These are phyloP conservation scores for Earliella scabrosa DNA, from an alignment of 1,284 basidiomycete genomes.

Conservation along the genomic window DNA sequence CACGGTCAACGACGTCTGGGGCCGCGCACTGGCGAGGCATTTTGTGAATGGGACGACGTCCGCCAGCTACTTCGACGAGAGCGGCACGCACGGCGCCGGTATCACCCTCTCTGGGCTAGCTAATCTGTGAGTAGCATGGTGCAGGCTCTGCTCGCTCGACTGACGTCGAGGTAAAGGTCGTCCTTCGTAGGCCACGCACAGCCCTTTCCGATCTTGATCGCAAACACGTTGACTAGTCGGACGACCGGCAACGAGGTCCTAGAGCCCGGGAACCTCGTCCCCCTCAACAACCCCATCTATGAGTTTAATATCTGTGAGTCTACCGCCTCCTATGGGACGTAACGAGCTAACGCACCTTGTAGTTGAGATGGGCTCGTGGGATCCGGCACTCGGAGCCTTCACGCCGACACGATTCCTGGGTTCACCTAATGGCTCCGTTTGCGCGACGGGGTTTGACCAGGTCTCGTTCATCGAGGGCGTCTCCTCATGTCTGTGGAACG, in stretches of 20 bases:
- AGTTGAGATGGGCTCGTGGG: slow-evolving; percentile 51
- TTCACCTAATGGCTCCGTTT: slow-evolving; percentile 46
- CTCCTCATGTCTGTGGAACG: slow-evolving; percentile 38
- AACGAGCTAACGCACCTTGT: background rate
- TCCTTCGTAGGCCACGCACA: slow-evolving; percentile 24
- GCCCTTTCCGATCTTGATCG: slow-evolving; percentile 35
- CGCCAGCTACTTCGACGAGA: slow-evolving; percentile 21
- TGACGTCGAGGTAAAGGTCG: slow-evolving; percentile 25
- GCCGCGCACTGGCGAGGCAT: slow-evolving; percentile 32
- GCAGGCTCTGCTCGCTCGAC: too few species aligned
- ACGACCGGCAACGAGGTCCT: slow-evolving; percentile 11
- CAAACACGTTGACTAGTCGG: slow-evolving; percentile 26
- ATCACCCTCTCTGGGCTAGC: slow-evolving; percentile 30
- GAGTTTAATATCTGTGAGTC: slow-evolving; percentile 51
- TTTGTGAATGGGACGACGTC: slow-evolving; percentile 32
- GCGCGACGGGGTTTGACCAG: too few species aligned
- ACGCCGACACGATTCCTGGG: slow-evolving; percentile 48
- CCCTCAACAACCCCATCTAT: slow-evolving; percentile 45
- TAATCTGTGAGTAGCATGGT: slow-evolving; percentile 30
- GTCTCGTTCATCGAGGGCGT: slow-evolving; percentile 42
- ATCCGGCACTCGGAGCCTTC: slow-evolving; percentile 49
- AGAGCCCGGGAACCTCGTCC: slow-evolving; percentile 22
- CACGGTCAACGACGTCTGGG: slow-evolving; percentile 29
- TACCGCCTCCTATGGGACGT: background rate
- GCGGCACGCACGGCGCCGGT: slow-evolving; percentile 32